Percentiles rank a stretch among this genome's conserved stretches.
phyloP scores from a whole-genome alignment of 2,329 filamentous ascomycete genomes.

The Microdochium bolleyi region DNA sequence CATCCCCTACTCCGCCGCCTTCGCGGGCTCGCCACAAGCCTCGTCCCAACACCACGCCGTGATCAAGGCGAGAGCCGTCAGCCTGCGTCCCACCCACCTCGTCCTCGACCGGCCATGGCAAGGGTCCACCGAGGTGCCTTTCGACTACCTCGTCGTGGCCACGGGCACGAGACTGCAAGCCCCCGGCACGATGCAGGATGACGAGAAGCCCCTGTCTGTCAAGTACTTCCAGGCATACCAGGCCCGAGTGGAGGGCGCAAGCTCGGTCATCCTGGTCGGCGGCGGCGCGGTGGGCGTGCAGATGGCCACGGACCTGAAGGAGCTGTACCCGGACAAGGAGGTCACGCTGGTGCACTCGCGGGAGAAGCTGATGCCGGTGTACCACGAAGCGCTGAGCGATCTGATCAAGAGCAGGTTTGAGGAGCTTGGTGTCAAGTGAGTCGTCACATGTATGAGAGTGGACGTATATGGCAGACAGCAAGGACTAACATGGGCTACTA shows the following conservation, averaged over 20 bases:
- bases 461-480: too few relatives aligned
- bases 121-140: conserved; percentile 22
- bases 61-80: conserved; percentile 21
- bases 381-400: conserved; percentile 29
- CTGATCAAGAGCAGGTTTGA: conserved; percentile 25
- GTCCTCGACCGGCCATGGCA: conserved; percentile 26
- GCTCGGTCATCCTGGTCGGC: conserved; percentile 26
- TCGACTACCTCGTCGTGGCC: conserved; percentile 34
- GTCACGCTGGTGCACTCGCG: conserved; percentile 40
- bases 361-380: conserved; percentile 31
- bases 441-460: too few relatives aligned
- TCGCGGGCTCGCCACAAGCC: conserved; percentile 18
- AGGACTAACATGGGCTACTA: background rate
- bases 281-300: conserved; percentile 43
- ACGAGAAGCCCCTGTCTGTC: conserved; percentile 23
- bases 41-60: conserved; percentile 17
- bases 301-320: conserved; percentile 39
- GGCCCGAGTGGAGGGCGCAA: conserved; percentile 17
- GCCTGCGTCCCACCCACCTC: conserved; percentile 19
- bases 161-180: conserved; percentile 29
- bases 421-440: conserved; percentile 25
- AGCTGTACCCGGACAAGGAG: conserved; percentile 34
- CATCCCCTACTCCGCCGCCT: conserved; percentile 32
- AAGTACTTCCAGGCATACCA: conserved; percentile 25
- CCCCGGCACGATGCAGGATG: conserved; percentile 24